Conservation (phyloP, 2,329 filamentous ascomycete genomes). For the Coniochaeta hoffmannii region DNA sequence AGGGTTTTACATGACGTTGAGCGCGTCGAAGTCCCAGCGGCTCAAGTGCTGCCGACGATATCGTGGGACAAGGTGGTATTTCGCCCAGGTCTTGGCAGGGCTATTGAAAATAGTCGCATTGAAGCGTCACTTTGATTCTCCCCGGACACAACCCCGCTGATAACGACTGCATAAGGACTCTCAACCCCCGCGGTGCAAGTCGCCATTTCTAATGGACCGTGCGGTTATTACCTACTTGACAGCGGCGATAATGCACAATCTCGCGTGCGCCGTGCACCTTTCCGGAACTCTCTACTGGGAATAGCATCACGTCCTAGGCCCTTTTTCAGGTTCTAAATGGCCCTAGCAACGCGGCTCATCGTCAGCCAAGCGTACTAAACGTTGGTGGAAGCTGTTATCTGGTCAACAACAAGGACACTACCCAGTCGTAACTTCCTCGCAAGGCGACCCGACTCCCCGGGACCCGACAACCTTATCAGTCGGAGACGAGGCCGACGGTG, state of each 20-base stretch:
- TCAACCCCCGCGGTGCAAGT: background rate
- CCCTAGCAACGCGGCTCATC: background rate
- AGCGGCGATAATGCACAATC: background rate
- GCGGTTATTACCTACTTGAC: background rate
- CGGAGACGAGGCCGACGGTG: background rate
- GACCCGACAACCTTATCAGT: background rate
- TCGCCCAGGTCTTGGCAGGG: background rate
- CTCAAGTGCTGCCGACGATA: background rate
- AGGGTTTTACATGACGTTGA: background rate
- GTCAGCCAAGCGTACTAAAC: background rate
- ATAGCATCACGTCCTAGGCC: background rate
- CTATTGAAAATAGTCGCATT: background rate
- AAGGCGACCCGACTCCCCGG: background rate
- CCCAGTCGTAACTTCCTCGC: background rate
- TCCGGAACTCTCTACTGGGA: background rate
- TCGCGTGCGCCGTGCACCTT: background rate
- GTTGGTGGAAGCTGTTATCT: background rate
- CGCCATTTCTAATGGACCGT: background rate
- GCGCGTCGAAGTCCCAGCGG: background rate
- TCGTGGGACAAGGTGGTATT: background rate
- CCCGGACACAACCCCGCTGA: constrained; percentile 1
- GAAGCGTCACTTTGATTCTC: background rate
- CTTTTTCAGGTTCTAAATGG: background rate
- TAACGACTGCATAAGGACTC: constrained; percentile 1
- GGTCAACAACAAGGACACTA: background rate